phyloP scores from a whole-genome alignment of 495 filamentous ascomycete species.

The Bacidia gigantensis region DNA sequence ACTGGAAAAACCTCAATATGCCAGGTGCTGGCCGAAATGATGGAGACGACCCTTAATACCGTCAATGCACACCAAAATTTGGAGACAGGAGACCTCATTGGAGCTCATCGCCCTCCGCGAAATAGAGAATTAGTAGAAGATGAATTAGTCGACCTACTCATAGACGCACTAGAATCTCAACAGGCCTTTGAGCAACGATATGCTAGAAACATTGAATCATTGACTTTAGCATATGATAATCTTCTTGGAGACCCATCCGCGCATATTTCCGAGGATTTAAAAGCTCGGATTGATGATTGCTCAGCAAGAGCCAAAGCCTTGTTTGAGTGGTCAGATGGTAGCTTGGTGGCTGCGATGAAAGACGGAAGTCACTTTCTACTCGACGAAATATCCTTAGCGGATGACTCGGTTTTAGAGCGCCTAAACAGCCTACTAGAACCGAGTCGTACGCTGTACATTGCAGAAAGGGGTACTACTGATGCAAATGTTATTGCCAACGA shows the following conservation, averaged over 20 bases:
- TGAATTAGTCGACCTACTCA: conserved; percentile 49
- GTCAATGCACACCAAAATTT: conserved; percentile 97
- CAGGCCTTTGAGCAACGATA: neutral
- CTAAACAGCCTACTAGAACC: conserved; percentile 97
- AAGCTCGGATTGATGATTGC: conserved; percentile 43
- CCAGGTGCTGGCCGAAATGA: conserved; percentile 74
- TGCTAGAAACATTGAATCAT: conserved; percentile 27
- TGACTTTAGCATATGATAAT: conserved; percentile 34
- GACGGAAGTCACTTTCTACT: conserved; percentile 80
- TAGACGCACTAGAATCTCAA: conserved; percentile 25
- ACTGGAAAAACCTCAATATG: conserved; percentile 96
- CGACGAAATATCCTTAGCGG: conserved; percentile 94
- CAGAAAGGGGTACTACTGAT: conserved; percentile 79
- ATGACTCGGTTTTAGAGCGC: conserved; percentile 92
- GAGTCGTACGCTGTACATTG: conserved; percentile 69
- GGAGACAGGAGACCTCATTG: conserved; percentile 93
- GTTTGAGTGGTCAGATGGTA: conserved; percentile 95
- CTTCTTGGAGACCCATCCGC: conserved; percentile 23
- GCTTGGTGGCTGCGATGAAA: conserved; percentile 89
- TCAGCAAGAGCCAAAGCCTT: conserved; percentile 57
- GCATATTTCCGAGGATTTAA: conserved; percentile 35
- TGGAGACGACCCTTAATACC: conserved; percentile 61
- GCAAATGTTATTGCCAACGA: conserved; percentile 62
- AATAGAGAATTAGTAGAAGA: conserved; percentile 61
- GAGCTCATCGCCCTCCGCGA: conserved; percentile 80